phyloP scores from a whole-genome alignment of 257 asterid species.

The Gentiana dahurica region DNA sequence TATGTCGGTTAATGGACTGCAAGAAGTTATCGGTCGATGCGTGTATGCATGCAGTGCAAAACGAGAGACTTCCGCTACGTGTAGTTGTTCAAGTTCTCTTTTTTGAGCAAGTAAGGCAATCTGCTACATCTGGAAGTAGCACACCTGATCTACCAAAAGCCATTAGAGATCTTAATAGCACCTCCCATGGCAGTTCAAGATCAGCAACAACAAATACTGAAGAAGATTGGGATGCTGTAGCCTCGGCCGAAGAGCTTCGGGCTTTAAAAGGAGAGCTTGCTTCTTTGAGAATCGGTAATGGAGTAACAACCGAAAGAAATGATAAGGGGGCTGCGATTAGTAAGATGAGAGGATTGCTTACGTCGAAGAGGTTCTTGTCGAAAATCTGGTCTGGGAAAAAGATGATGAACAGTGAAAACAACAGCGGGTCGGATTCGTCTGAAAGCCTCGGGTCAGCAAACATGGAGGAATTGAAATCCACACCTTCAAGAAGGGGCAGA shows the following conservation, averaged over 20 bases:
- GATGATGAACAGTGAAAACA: conserved; percentile 34
- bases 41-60: conserved; percentile 92
- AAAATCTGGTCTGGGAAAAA: conserved; percentile 78
- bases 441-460: conserved; percentile 68
- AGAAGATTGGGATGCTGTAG: conserved; percentile 96
- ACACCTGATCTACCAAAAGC: conserved; percentile 90
- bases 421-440: conserved; percentile 88
- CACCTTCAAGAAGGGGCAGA: conserved; percentile 69
- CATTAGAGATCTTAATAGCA: conserved; percentile 58
- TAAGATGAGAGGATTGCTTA: conserved; percentile 56
- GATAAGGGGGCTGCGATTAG: conserved; percentile 49
- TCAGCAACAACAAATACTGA: conserved; percentile 64
- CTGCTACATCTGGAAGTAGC: conserved; percentile 93
- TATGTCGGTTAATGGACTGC: conserved; percentile 85
- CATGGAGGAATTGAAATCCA: conserved; percentile 54
- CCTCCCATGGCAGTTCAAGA: conserved; percentile 70
- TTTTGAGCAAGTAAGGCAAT: conserved; percentile 87
- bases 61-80: conserved; percentile 82
- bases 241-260: conserved; percentile 79
- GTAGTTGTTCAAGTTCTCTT: conserved; percentile 87
- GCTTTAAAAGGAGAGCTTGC: conserved; percentile 81
- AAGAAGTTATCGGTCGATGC: conserved; percentile 86
- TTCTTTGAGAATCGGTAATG: conserved; percentile 58
- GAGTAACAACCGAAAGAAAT: conserved; percentile 27
- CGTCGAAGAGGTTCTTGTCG: conserved; percentile 65